phyloP scores from a whole-genome alignment of 371 early-diverging fungal genomes.

The Coemansia sp. region DNA sequence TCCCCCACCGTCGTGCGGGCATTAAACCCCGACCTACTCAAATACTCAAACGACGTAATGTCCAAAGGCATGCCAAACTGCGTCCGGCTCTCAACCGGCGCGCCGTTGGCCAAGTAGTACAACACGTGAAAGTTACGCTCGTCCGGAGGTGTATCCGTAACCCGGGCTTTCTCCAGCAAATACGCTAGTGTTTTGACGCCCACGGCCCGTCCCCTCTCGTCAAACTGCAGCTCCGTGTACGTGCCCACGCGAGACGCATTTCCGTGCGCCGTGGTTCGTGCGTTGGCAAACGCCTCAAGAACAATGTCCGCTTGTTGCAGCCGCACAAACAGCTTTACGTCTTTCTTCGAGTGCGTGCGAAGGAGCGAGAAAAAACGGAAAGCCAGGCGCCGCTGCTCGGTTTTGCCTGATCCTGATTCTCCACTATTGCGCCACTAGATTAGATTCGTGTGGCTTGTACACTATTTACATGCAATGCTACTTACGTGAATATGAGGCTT shows the following conservation, averaged over 20 bases:
- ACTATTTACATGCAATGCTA: not conserved
- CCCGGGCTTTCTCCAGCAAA: conserved; percentile 80
- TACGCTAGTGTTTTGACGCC: conserved; percentile 86
- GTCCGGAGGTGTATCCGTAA: conserved; percentile 61
- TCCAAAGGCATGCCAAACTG: conserved; percentile 38
- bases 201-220: conserved; percentile 75
- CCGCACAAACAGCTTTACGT: conserved; percentile 73
- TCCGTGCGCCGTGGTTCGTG: conserved; percentile 66
- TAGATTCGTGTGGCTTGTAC: not conserved
- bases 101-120: conserved; percentile 74
- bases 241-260: conserved; percentile 87
- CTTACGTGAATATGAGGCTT: conserved; percentile 49
- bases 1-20: conserved; percentile 53
- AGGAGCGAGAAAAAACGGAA: conserved; percentile 70
- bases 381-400: conserved; percentile 64
- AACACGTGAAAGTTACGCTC: conserved; percentile 91
- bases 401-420: conserved; percentile 88
- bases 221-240: conserved; percentile 86
- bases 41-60: conserved; percentile 41
- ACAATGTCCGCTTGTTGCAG: conserved; percentile 68
- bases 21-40: conserved; percentile 46
- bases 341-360: conserved; percentile 73
- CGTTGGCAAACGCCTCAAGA: conserved; percentile 83
- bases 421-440: conserved; percentile 60
- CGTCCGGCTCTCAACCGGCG: conserved; percentile 63